A percentile compares a stretch with the other conserved stretches of the same genome.
These are phyloP conservation scores for Gilbertella persicaria DNA, from an alignment of 371 early-diverging fungal species.

Conservation along the genomic window DNA sequence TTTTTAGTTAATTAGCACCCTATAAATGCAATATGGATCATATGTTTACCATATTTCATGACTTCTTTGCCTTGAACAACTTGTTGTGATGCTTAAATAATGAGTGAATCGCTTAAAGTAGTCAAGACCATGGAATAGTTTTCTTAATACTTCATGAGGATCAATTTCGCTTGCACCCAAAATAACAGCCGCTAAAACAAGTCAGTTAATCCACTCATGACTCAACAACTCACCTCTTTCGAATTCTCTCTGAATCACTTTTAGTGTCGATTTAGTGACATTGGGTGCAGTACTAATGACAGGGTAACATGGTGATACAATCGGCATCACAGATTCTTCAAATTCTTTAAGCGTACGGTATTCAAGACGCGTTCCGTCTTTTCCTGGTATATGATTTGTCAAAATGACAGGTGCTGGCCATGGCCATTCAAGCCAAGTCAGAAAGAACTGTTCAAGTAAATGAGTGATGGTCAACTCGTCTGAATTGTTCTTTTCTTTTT, in stretches of 20 bases:
- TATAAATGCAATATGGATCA: background rate
- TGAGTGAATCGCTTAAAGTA: slow-evolving; percentile 26
- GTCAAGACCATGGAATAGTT: slow-evolving; percentile 32
- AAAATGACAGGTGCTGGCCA: slow-evolving; percentile 43
- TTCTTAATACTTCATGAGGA: slow-evolving; percentile 9
- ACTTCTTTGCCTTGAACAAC: slow-evolving; percentile 23
- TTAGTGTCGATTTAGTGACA: slow-evolving; percentile 33
- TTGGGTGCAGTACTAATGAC: slow-evolving; percentile 30
- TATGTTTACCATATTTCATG: slow-evolving; percentile 40
- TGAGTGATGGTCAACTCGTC: slow-evolving; percentile 5
- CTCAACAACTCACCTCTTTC: slow-evolving; percentile 38
- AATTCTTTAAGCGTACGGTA: slow-evolving; percentile 22
- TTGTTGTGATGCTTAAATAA: slow-evolving; percentile 30
- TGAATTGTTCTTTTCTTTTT: background rate
- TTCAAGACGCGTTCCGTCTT: slow-evolving; percentile 8
- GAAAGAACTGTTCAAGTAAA: slow-evolving; percentile 29
- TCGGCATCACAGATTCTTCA: slow-evolving; percentile 37
- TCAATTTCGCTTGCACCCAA: background rate
- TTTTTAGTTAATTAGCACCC: background rate
- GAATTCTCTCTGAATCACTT: slow-evolving; percentile 31
- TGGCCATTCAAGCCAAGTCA: slow-evolving; percentile 38
- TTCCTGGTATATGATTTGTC: slow-evolving; percentile 28
- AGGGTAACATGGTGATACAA: slow-evolving; percentile 47
- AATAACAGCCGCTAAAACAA: background rate
- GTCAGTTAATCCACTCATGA: too few relatives aligned